Evolutionary conservation across 2,329 filamentous ascomycete genomes (phyloP), one percentile per base, ranked within the genome.

Genomic region (Phaeophleospora eucalypticola): DNA sequence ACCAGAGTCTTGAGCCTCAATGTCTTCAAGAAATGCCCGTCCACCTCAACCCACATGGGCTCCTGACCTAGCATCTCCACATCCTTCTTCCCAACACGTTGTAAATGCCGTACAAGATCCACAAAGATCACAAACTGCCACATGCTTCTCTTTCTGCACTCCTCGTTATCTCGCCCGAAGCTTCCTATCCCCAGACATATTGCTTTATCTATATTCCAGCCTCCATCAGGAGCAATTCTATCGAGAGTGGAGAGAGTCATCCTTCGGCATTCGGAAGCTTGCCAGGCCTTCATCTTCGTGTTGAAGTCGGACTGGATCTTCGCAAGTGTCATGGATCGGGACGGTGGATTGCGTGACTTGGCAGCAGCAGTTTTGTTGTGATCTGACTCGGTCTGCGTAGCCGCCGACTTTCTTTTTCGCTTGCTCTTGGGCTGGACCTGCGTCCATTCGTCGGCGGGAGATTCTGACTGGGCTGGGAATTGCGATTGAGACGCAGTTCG

Each of bases 61-160:
- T 67, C 64, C 36, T 65, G 60, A 2, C 54, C 62, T 27, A 47
- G 58, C 8, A 61, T 35, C 17, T 49, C 47, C 15, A 58, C 36
- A 14, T 43, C 29, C 41, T 37, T 40, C 6, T 29, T 27, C 15
- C 46, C 21, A 7, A 42, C 36, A 12, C 20, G 39, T 27, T 48
- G 45, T 34, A 56, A 16, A 20, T 55, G 35, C 7, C 49, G 38
- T 12, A 57, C 51, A 9, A 61, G 40, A 35, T 65, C 64, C 41
- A 60, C 41, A 17, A 65, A 66, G 3, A 60, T 58, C 2, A 57
- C 62, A 19, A 61, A 48, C 49, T 67, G 64, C 56, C 57, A 59
- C 47, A 65, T 48, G 33, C 58, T 63, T 40, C 62, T 55, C 33
- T 55, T 51, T n/a, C 62, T 37, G 20, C 53, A 54, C n/a, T 58